These are phyloP conservation scores for Xylaria sp. DNA, from an alignment of 2,329 filamentous ascomycete species.

Conservation along the genomic window DNA sequence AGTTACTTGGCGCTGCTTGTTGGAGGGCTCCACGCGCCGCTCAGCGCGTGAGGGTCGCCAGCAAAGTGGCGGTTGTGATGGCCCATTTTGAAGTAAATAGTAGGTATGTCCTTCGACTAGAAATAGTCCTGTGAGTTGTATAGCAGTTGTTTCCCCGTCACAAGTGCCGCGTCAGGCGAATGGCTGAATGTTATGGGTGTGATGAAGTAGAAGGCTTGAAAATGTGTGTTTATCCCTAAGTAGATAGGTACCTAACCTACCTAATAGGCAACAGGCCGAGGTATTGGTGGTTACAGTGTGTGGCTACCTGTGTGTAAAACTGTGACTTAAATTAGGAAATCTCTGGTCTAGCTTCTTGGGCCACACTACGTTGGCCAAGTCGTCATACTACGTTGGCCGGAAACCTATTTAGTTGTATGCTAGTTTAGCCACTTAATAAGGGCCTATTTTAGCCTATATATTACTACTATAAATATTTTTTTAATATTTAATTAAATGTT, in stretches of 20 bases:
- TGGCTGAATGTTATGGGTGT: not conserved
- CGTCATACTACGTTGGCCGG: too few species aligned
- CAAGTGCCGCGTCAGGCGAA: not conserved
- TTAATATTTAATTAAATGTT: too few species aligned
- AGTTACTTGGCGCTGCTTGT: conserved; percentile 55
- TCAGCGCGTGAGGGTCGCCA: conserved; percentile 50
- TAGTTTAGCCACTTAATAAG: too few species aligned
- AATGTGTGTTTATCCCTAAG: not conserved
- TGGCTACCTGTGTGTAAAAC: not conserved
- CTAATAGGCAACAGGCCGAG: not conserved
- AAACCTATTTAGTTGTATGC: too few species aligned
- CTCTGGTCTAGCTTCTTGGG: not conserved
- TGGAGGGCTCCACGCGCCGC: conserved; percentile 54
- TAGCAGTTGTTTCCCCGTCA: not conserved
- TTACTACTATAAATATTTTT: too few species aligned
- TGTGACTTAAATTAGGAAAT: not conserved
- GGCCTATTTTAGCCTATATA: too few species aligned
- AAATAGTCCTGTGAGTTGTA: not conserved
- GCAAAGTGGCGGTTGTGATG: conserved; percentile 54
- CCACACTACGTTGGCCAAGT: too few species aligned
- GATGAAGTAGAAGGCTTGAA: not conserved
- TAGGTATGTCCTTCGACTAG: not conserved
- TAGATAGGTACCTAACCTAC: too few species aligned
- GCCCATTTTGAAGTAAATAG: conserved; percentile 41
- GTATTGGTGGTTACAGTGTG: not conserved